phyloP scores from a whole-genome alignment of 2,329 filamentous ascomycete genomes.

The Curvularia lunata region DNA sequence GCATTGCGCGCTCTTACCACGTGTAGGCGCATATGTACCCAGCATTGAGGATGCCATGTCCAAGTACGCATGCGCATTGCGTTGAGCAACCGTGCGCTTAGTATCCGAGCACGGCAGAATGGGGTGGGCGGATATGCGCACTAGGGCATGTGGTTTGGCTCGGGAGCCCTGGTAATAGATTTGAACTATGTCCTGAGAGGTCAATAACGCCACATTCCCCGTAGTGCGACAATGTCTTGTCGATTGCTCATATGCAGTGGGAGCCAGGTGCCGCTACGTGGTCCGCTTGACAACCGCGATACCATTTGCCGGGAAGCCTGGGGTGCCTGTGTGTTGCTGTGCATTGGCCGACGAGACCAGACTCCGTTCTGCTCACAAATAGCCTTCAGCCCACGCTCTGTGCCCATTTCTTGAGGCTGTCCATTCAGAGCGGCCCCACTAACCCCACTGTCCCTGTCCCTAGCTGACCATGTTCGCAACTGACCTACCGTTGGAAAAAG shows the following conservation, averaged over 20 bases:
- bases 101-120: constrained; percentile 11
- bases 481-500: constrained; percentile 48
- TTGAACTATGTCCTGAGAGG: constrained; percentile 20
- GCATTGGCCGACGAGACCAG: constrained; percentile 23
- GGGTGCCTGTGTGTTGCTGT: constrained; percentile 29
- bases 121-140: not conserved
- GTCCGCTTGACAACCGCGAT: constrained; percentile 30
- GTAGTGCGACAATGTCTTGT: constrained; percentile 31
- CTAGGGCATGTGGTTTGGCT: constrained; percentile 16
- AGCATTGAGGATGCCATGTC: constrained; percentile 17
- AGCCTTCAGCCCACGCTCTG: constrained; percentile 18
- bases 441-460: constrained; percentile 15
- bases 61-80: constrained; percentile 5
- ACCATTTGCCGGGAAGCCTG: constrained; percentile 31
- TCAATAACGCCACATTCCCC: constrained; percentile 41
- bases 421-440: constrained; percentile 25
- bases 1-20: constrained; percentile 33
- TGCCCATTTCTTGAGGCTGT: constrained; percentile 20
- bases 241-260: constrained; percentile 21
- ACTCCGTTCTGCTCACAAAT: constrained; percentile 9
- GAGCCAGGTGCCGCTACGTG: constrained; percentile 35
- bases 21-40: constrained; percentile 33
- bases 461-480: constrained; percentile 47
- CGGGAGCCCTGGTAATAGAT: constrained; percentile 21
- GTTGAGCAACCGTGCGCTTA: constrained; percentile 4